Base-by-base conservation (phyloP, 2,329 filamentous ascomycete genomes). In the Pestalotiopsis sp. region DNA sequence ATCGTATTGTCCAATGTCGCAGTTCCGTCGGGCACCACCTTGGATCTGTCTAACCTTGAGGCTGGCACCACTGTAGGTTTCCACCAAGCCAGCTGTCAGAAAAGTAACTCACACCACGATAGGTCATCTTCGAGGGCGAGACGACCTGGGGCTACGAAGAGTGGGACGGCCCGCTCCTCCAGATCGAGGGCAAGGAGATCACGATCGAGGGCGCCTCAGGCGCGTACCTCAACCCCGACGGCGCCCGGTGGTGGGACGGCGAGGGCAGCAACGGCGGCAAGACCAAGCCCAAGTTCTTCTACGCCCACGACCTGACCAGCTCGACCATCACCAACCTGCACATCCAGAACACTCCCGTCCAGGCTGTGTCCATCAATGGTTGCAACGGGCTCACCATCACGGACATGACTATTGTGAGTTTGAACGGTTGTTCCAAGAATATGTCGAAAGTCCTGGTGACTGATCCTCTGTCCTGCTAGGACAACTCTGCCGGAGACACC, bases 271-370 rank as follows among this genome's bases (percentile, higher is more conserved):
- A 81, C 66, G 79, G 80, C n/a, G 80, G 80, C 60, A 76, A 76
- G 71, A 76, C 72, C 45, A 81, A 81, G 77, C 79, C 80, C 52
- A 78, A 83, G 78, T 69, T 71, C 69, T 85, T 88, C 80, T 87
- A 88, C 80, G 86, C 85, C 58, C 81, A 83, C 70, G 77, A 75
- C 5, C 72, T 83, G 38, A 77, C 72, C 59, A 70, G 76, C 70
- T 81, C 81, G 20, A 76, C 72, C 69, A 81, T 83, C 72, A 80
- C 76, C 66, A 75, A 74, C 57, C 70, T 84, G 45, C 78, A 81
- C 65, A 78, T 83, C 58, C 70, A 79, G 68, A 83, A 84, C 76
- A 81, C 81, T 9, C 82, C 82, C 1, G 77, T 81, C 9, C 81
- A 83, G 70, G 79, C 76, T 11, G 81, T 84, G 70, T 80, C 77